phyloP scores from a whole-genome alignment of 2,329 filamentous ascomycete genomes.

The Microsporum canis region DNA sequence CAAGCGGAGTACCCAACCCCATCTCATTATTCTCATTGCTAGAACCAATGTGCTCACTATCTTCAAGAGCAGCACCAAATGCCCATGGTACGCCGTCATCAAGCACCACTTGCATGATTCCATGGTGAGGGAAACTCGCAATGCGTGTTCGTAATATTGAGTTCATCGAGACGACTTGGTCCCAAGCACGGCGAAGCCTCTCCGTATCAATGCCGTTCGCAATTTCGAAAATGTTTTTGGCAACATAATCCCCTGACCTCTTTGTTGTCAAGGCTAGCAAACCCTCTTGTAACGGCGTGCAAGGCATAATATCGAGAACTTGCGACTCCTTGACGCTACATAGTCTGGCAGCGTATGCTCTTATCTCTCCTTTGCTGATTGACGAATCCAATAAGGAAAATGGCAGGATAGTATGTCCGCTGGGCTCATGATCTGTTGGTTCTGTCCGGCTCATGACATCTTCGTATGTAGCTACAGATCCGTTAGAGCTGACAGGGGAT shows the following conservation, averaged over 20 bases:
- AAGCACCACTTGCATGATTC: slow-evolving; percentile 20
- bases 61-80: neutral
- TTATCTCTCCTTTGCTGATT: neutral
- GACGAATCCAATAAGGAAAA: neutral
- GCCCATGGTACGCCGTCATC: slow-evolving; percentile 12
- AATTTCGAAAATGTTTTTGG: slow-evolving; percentile 22
- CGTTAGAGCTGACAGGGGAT: slow-evolving; percentile 18
- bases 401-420: neutral
- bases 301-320: slow-evolving; percentile 26
- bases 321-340: slow-evolving; percentile 1
- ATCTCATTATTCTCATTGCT: neutral
- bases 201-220: slow-evolving; percentile 19
- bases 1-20: neutral
- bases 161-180: slow-evolving; percentile 21
- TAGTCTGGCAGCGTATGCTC: neutral
- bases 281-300: slow-evolving; percentile 31
- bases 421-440: neutral
- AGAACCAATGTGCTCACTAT: neutral
- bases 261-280: slow-evolving; percentile 28
- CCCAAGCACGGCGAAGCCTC: slow-evolving; percentile 29
- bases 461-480: slow-evolving; percentile 21
- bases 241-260: slow-evolving; percentile 27
- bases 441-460: neutral
- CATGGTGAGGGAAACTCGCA: slow-evolving; percentile 7
- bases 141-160: slow-evolving; percentile 33